These are phyloP conservation scores for Chrysoporthe austroafricana DNA, from an alignment of 2,329 filamentous ascomycete species.

Conservation along the genomic window DNA sequence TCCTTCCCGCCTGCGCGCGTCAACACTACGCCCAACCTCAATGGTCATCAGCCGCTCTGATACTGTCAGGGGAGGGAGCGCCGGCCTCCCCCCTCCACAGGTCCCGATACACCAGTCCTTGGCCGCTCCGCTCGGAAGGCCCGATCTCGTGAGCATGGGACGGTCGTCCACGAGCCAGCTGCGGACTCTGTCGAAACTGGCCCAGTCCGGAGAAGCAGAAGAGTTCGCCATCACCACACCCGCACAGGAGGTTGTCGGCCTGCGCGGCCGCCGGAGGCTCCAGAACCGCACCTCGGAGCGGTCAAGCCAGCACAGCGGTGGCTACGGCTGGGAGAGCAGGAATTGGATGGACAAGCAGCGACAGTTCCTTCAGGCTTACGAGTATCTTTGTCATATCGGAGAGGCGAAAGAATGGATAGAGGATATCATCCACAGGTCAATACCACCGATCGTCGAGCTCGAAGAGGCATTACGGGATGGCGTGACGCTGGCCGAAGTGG, in stretches of 20 bases:
- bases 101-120: slow-evolving; percentile 44
- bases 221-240: slow-evolving; percentile 80
- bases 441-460: slow-evolving; percentile 90
- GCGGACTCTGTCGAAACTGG: slow-evolving; percentile 81
- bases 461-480: slow-evolving; percentile 93
- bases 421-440: slow-evolving; percentile 78
- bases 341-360: slow-evolving; percentile 99
- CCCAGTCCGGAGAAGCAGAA: slow-evolving; percentile 73
- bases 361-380: slow-evolving; percentile 94
- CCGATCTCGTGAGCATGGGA: slow-evolving; percentile 80
- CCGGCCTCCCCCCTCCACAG: slow-evolving; percentile 37
- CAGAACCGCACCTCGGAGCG: slow-evolving; percentile 65
- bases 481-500: slow-evolving; percentile 91
- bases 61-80: slow-evolving; percentile 47
- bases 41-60: slow-evolving; percentile 65
- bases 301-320: slow-evolving; percentile 50
- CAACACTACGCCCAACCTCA: slow-evolving; percentile 58
- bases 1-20: slow-evolving; percentile 43
- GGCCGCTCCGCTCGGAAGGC: slow-evolving; percentile 58
- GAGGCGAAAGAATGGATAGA: slow-evolving; percentile 99
- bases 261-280: slow-evolving; percentile 81
- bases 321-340: slow-evolving; percentile 75
- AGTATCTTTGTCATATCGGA: slow-evolving; percentile 98
- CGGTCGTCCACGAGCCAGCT: slow-evolving; percentile 90
- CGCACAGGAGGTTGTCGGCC: slow-evolving; percentile 83